Conservation (phyloP, 352 stramenopile genomes). For the Phytophthora citricola region DNA sequence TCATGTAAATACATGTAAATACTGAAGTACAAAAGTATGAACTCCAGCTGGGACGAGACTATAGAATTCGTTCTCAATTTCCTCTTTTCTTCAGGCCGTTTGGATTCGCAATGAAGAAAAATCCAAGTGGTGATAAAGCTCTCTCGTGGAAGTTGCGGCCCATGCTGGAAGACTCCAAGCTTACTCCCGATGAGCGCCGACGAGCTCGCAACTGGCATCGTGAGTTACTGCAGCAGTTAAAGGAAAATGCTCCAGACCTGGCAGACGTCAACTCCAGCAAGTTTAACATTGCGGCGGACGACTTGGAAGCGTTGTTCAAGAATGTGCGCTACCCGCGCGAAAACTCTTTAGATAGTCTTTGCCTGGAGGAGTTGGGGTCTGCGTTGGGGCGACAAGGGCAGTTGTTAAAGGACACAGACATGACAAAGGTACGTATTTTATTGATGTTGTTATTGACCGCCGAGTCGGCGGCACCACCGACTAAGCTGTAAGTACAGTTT, state of each 20-base stretch:
- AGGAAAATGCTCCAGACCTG: constrained; percentile 8
- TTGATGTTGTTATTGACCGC: not conserved
- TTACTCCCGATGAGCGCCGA: constrained; percentile 15
- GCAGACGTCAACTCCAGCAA: constrained; percentile 10
- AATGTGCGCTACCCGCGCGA: constrained; percentile 14
- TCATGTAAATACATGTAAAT: not conserved
- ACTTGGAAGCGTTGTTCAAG: constrained; percentile 15
- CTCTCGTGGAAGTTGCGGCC: not conserved
- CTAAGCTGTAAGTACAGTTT: not conserved
- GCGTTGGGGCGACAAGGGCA: constrained; percentile 10
- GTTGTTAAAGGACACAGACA: constrained; percentile 10
- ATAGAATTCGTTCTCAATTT: not conserved
- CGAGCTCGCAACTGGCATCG: constrained; percentile 12
- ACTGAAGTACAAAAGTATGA: too few species aligned
- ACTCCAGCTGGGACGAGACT: not conserved
- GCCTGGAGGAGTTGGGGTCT: constrained; percentile 11
- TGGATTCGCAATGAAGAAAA: not conserved
- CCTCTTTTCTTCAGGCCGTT: not conserved
- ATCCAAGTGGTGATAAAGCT: too few species aligned
- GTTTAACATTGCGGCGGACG: constrained; percentile 9
- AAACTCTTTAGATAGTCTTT: constrained; percentile 13
- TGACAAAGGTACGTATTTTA: constrained; percentile 12
- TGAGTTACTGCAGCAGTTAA: constrained; percentile 15
- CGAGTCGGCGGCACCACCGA: not conserved
- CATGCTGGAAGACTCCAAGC: constrained; percentile 10